Evolutionary conservation across 306 rosid genomes (phyloP).

Genomic region (Castanea sativa): DNA sequence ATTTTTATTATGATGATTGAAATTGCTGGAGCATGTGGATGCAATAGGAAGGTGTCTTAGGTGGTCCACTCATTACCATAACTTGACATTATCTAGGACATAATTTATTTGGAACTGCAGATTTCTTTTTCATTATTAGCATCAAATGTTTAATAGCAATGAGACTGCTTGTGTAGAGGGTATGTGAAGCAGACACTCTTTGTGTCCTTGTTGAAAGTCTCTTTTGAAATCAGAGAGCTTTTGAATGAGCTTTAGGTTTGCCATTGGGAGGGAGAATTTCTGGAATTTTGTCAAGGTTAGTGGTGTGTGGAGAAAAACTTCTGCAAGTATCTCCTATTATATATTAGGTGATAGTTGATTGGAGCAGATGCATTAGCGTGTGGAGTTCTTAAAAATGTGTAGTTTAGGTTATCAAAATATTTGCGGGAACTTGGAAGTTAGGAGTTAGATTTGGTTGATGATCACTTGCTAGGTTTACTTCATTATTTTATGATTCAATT

Average conservation of each 20-base stretch:
- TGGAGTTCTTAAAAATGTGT: background rate
- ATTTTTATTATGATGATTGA: background rate
- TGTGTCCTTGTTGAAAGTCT: background rate
- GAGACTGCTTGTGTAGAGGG: background rate
- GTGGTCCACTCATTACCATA: background rate
- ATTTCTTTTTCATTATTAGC: background rate
- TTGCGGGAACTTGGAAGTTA: no score
- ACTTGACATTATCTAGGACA: background rate
- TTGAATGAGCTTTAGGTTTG: background rate
- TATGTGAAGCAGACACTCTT: background rate
- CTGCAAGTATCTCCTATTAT: background rate
- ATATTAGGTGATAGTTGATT: background rate
- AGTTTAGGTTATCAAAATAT: no score
- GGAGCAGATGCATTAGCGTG: background rate
- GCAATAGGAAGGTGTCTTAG: background rate
- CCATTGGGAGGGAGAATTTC: background rate
- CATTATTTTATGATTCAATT: no score
- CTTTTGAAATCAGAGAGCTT: background rate
- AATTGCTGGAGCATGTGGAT: conserved; percentile 1
- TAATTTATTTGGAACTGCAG: background rate
- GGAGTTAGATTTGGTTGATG: no score
- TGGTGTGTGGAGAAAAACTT: background rate
- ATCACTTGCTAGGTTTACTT: no score
- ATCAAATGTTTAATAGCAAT: background rate
- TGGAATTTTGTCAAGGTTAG: background rate